Percentiles rank a stretch among this genome's conserved stretches.
These are phyloP conservation scores for Alnus glutinosa DNA, from an alignment of 306 rosid genomes.

Conservation along the genomic window DNA sequence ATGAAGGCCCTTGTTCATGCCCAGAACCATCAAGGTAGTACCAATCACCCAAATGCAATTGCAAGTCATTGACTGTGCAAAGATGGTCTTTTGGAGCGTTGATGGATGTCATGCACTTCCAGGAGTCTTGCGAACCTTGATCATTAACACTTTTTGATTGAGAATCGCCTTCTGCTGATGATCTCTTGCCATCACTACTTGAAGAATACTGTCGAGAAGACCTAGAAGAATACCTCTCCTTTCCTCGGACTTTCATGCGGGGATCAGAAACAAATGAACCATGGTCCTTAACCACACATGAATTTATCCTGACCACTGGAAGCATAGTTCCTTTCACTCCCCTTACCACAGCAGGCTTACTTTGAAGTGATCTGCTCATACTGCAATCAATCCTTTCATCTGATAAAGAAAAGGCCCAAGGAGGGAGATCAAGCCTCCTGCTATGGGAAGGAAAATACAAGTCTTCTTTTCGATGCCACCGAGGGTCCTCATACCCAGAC, in stretches of 20 bases:
- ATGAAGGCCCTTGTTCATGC: constrained; percentile 88
- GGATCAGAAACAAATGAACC: constrained; percentile 84
- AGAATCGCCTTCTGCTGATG: constrained; percentile 74
- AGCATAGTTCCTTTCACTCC: constrained; percentile 84
- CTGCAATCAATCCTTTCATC: constrained; percentile 65
- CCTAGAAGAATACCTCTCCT: constrained; percentile 70
- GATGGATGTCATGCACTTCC: constrained; percentile 39
- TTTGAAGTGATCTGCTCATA: constrained; percentile 47
- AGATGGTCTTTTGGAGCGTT: constrained; percentile 63
- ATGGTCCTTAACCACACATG: constrained; percentile 89
- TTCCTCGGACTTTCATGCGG: constrained; percentile 60
- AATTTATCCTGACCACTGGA: constrained; percentile 90
- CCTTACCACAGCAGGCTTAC: constrained; percentile 52
- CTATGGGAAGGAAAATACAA: constrained; percentile 81
- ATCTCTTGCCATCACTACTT: constrained; percentile 72
- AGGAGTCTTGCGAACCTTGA: constrained; percentile 49
- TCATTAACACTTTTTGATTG: constrained; percentile 47
- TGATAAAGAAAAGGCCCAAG: constrained; percentile 81
- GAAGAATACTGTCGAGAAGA: constrained; percentile 61
- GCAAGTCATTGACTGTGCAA: constrained; percentile 68
- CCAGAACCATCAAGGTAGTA: constrained; percentile 98
- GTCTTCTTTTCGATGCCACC: constrained; percentile 87
- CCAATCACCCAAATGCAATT: constrained; percentile 89
- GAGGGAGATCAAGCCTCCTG: constrained; percentile 84
- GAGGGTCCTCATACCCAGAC: constrained; percentile 93